These are phyloP conservation scores for Magnusiomyces suaveolens DNA, from an alignment of 1,139 yeast species.

Conservation along the genomic window DNA sequence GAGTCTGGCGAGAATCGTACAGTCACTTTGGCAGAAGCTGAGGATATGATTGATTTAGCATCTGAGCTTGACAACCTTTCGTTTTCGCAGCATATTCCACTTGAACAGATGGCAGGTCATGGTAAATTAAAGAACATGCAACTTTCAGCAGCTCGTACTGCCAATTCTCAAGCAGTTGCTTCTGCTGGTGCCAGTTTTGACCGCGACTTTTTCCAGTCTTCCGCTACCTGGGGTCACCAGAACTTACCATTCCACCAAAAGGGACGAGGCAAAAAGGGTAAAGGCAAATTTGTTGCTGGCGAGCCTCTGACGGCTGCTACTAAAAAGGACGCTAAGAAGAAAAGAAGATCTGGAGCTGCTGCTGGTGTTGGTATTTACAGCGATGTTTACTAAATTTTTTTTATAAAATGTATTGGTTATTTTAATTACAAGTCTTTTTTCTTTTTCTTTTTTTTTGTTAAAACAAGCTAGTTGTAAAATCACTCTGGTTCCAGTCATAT, in stretches of 20 bases:
- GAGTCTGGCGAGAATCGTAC: constrained; percentile 25
- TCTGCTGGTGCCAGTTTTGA: constrained; percentile 76
- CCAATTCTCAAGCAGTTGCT: constrained; percentile 26
- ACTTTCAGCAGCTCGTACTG: constrained; percentile 30
- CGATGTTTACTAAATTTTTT: constrained; percentile 10
- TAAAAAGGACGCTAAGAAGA: constrained; percentile 54
- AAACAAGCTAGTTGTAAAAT: too few relatives aligned
- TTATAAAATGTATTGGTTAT: too few relatives aligned
- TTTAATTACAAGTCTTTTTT: too few relatives aligned
- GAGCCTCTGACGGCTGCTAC: neutral
- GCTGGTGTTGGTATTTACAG: constrained; percentile 11
- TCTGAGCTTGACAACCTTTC: constrained; percentile 62
- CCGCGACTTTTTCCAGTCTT: constrained; percentile 69
- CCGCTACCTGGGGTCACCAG: constrained; percentile 51
- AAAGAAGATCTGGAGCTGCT: constrained; percentile 24
- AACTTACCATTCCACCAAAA: constrained; percentile 62
- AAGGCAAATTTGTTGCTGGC: constrained; percentile 32
- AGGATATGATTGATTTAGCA: constrained; percentile 51
- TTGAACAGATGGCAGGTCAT: constrained; percentile 18
- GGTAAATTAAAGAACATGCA: constrained; percentile 6
- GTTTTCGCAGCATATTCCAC: constrained; percentile 65
- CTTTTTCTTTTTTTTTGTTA: too few relatives aligned
- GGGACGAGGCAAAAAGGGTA: constrained; percentile 41
- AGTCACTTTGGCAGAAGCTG: neutral
- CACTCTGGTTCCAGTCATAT: too few relatives aligned